Evolutionary conservation across 1,284 basidiomycete species (phyloP), one percentile per base, ranked within the genome.

Genomic region (Cutaneotrichosporon sp.): DNA sequence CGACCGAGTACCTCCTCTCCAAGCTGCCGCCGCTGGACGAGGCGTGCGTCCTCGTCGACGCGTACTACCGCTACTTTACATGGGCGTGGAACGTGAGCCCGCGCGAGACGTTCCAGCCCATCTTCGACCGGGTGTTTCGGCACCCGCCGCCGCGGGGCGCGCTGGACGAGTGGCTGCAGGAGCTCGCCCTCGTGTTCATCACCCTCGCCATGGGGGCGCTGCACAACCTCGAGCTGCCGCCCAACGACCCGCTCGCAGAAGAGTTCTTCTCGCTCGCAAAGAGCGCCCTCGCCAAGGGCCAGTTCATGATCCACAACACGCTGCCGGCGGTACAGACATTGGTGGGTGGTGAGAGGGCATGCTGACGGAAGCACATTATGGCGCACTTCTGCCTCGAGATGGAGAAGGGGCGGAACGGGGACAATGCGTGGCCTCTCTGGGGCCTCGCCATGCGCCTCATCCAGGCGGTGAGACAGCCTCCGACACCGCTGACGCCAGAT

Each of bases 361-460:
- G 45, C 60, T 58, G 42, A 57, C 38, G 14, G 14, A 25, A 69
- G 66, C 58, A 66, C 20, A 64, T 70, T 20, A 69, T 72, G 68
- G 69, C 65, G 2, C 67, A 72, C 52, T 67, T 60, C 38, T 56
- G 53, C n/a, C 53, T 69, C 54, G 67, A 71, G 45, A 72, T 69
- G 18, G 73, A 75, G 36, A 63, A 64, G 36, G 73, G 73, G 0
- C 62, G 73, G 13, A 69, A 69, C 46, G 76, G 74, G 3, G 74
- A 77, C 59, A 64, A 60, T 0, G 68, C 72, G 34, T 77, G 76
- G 76, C 72, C 73, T 1, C 50, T 77, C 10, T 75, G 74, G 72
- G 76, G 76, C 27, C 45, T 76, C 4, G 69, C 70, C 0, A 71
- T 72, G 70, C 61, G 73, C 6, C 64, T 75, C 16, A 69, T 72